These are phyloP conservation scores for Sideroxylon spinosum DNA, from an alignment of 179 eudicot species.

Conservation along the genomic window DNA sequence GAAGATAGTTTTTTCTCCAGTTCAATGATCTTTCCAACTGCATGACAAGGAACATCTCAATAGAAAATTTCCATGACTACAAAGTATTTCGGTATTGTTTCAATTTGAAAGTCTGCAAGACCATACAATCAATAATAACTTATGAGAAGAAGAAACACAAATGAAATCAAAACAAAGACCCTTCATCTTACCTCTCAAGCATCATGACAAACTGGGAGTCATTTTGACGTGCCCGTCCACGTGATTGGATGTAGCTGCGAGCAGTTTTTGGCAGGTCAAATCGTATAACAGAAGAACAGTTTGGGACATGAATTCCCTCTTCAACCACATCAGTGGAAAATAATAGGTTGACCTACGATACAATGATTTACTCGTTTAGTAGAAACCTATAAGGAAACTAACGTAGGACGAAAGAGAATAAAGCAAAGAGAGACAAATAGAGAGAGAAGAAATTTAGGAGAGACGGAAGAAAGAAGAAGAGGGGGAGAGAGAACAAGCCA, in stretches of 20 bases:
- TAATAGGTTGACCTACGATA: constrained; percentile 47
- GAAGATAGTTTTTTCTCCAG: too few relatives aligned
- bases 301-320: constrained; percentile 51
- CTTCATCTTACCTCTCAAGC: constrained; percentile 66
- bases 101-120: neutral
- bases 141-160: neutral
- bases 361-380: neutral
- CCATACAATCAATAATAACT: neutral
- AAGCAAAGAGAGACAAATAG: too few relatives aligned
- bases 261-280: constrained; percentile 64
- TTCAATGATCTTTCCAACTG: neutral
- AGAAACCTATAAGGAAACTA: neutral
- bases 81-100: neutral
- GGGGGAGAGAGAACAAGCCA: too few relatives aligned
- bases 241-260: constrained; percentile 51
- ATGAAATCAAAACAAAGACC: neutral
- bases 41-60: neutral
- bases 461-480: too few relatives aligned
- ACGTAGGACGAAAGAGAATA: too few relatives aligned
- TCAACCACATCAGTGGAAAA: constrained; percentile 61
- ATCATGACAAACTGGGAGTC: constrained; percentile 45
- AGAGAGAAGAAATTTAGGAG: too few relatives aligned
- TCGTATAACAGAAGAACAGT: constrained; percentile 53
- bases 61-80: constrained; percentile 9
- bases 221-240: constrained; percentile 50